A percentile compares a stretch with the other conserved stretches of the same genome.
Conservation (phyloP, 1,139 yeast genomes). For the Oligophagozyma castellii region DNA sequence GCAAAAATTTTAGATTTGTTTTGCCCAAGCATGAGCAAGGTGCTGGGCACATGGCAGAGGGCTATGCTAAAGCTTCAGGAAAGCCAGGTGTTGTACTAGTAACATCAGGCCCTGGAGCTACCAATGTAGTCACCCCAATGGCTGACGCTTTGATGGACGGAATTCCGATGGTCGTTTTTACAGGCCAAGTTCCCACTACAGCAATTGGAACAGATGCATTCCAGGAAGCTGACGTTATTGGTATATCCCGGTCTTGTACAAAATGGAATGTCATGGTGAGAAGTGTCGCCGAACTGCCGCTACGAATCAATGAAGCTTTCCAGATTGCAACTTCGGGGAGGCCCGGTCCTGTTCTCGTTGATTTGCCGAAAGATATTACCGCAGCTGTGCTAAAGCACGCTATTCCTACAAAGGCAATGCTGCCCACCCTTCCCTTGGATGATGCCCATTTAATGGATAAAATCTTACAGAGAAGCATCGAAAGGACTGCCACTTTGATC, state of each 20-base stretch:
- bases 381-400: conserved; percentile 78
- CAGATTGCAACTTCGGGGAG: conserved; percentile 93
- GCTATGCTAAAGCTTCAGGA: conserved; percentile 89
- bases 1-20: conserved; percentile 77
- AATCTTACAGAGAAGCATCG: conserved; percentile 52
- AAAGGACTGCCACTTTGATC: conserved; percentile 63
- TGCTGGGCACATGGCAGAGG: conserved; percentile 99
- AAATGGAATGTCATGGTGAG: conserved; percentile 99
- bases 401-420: conserved; percentile 72
- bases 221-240: conserved; percentile 97
- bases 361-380: conserved; percentile 94
- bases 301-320: conserved; percentile 93
- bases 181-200: conserved; percentile 93
- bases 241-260: conserved; percentile 93
- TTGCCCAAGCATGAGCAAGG: conserved; percentile 98
- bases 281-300: conserved; percentile 83
- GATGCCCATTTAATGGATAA: conserved; percentile 60
- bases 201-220: conserved; percentile 97
- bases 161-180: conserved; percentile 91
- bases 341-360: conserved; percentile 97
- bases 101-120: conserved; percentile 99
- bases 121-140: conserved; percentile 93
- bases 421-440: conserved; percentile 69
- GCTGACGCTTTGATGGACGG: conserved; percentile 97
- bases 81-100: conserved; percentile 96